These are phyloP conservation scores for Tuber microsphaerosporum DNA, from an alignment of 495 filamentous ascomycete genomes.

Conservation along the genomic window DNA sequence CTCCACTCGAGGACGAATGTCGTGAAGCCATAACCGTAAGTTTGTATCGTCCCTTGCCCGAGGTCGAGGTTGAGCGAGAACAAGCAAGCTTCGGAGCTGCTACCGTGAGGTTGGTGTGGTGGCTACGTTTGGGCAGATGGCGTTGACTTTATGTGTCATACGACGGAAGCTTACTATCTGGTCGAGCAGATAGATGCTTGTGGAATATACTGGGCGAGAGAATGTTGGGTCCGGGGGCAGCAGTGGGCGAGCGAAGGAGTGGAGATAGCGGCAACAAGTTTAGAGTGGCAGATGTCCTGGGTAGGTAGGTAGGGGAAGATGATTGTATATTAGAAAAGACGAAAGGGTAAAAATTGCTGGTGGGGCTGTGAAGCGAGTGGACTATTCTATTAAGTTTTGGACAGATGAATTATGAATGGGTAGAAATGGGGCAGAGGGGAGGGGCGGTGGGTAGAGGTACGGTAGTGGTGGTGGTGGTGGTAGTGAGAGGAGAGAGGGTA, in stretches of 20 bases:
- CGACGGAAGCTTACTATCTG: constrained; percentile 22
- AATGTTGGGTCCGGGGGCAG: background rate
- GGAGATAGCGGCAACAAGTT: constrained; percentile 10
- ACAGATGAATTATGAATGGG: background rate
- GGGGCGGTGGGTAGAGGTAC: background rate
- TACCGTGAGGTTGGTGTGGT: constrained; percentile 29
- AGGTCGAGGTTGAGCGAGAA: constrained; percentile 5
- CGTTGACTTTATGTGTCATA: constrained; percentile 37
- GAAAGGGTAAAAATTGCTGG: background rate
- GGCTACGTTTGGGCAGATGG: constrained; percentile 29
- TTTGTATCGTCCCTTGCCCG: constrained; percentile 26
- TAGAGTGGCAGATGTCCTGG: constrained; percentile 15
- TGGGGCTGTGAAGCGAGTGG: constrained; percentile 6
- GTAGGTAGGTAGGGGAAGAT: background rate
- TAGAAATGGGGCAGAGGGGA: background rate
- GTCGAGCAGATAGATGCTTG: constrained; percentile 16
- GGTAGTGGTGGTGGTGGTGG: background rate
- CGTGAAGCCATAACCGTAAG: constrained; percentile 33
- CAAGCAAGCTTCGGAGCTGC: constrained; percentile 25
- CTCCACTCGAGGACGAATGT: constrained; percentile 23
- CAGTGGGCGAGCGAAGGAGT: constrained; percentile 10
- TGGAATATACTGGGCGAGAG: constrained; percentile 16
- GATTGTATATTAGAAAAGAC: constrained; percentile 10
- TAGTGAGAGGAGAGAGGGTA: constrained; percentile 6
- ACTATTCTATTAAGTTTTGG: background rate